phyloP scores from a whole-genome alignment of 2,329 filamentous ascomycete genomes.

The Phyllosticta capitalensis region DNA sequence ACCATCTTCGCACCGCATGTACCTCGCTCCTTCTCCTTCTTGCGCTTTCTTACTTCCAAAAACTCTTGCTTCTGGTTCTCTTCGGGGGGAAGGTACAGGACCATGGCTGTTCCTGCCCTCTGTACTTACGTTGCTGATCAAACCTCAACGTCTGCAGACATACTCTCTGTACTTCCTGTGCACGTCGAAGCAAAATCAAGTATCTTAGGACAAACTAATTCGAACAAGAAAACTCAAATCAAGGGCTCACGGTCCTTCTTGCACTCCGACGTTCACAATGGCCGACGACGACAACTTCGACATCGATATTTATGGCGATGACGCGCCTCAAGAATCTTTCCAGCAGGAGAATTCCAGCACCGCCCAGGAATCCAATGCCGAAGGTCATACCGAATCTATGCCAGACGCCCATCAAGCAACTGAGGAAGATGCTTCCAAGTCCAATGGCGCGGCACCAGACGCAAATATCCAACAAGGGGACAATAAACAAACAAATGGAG shows the following conservation, averaged over 20 bases:
- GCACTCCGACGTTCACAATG: constrained; percentile 18
- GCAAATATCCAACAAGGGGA: constrained; percentile 16
- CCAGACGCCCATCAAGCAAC: constrained; percentile 12
- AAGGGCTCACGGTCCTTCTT: constrained; percentile 15
- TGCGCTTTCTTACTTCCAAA: neutral
- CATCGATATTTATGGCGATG: constrained; percentile 61
- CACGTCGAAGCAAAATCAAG: constrained; percentile 23
- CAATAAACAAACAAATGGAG: constrained; percentile 19
- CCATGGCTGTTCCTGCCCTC: neutral
- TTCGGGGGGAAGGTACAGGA: neutral
- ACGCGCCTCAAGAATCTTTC: constrained; percentile 27
- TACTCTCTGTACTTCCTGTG: constrained; percentile 27
- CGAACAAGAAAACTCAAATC: constrained; percentile 19
- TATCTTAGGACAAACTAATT: constrained; percentile 17
- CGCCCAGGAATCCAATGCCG: constrained; percentile 14
- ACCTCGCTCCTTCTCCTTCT: constrained; percentile 16
- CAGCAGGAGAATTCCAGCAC: constrained; percentile 6
- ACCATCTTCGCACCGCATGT: constrained; percentile 11
- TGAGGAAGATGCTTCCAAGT: constrained; percentile 10
- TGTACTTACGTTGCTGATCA: constrained; percentile 23
- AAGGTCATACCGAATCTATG: constrained; percentile 20
- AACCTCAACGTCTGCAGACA: constrained; percentile 23
- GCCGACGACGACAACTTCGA: constrained; percentile 61
- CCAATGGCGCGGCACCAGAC: constrained; percentile 18
- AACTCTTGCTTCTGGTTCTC: neutral